Conservation (phyloP, 2,329 filamentous ascomycete species). For the Cladophialophora chaetospira region DNA sequence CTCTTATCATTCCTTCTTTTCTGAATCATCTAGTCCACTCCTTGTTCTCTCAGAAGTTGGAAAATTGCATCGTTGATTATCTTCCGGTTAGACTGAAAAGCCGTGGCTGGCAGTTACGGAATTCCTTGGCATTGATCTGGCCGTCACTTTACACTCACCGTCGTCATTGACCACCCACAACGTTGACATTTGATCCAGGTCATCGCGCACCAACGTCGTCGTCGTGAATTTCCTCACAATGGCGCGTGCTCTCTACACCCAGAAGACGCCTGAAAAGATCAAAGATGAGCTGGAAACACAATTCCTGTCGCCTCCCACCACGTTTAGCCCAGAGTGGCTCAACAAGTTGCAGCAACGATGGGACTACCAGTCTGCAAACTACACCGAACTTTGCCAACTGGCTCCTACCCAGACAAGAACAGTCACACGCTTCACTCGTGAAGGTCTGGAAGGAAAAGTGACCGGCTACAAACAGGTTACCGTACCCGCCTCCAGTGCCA, state of each 20-base stretch:
- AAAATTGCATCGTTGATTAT: no score
- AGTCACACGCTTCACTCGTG: slow-evolving; percentile 87
- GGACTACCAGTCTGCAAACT: slow-evolving; percentile 73
- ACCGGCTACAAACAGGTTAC: slow-evolving; percentile 95
- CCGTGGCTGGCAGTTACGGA: not conserved
- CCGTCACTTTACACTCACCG: not conserved
- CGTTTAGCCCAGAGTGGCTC: slow-evolving; percentile 83
- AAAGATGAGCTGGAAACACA: slow-evolving; percentile 72
- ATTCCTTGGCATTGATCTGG: not conserved
- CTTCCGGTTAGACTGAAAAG: not conserved
- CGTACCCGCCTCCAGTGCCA: slow-evolving; percentile 82
- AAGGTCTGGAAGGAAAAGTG: slow-evolving; percentile 88
- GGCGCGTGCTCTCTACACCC: not conserved
- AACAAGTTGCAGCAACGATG: slow-evolving; percentile 85
- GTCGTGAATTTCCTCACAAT: not conserved
- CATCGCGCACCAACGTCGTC: not conserved
- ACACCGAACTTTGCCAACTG: slow-evolving; percentile 80
- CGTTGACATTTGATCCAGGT: not conserved
- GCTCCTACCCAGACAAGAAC: slow-evolving; percentile 91
- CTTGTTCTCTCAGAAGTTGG: no score
- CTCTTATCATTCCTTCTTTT: no score
- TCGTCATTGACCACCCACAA: not conserved
- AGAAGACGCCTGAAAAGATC: slow-evolving; percentile 43
- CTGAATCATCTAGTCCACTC: no score
- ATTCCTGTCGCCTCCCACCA: slow-evolving; percentile 75